These are phyloP conservation scores for Rhexocercosporidium sp. DNA, from an alignment of 2,329 filamentous ascomycete genomes.

Conservation along the genomic window DNA sequence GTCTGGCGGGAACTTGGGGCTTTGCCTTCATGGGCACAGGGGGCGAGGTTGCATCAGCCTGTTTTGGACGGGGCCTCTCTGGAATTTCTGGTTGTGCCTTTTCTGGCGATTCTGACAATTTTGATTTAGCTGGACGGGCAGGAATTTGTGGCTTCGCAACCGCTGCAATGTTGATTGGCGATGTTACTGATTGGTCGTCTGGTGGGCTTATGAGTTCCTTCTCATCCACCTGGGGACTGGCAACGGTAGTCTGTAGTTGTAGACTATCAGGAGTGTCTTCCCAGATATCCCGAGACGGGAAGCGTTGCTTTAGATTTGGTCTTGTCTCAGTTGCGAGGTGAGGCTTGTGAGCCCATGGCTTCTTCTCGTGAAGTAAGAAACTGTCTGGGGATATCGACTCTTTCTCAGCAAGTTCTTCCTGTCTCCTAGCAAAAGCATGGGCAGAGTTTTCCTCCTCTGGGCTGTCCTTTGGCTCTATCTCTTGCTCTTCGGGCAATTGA, in stretches of 20 bases:
- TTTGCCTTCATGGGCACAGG: conserved; percentile 60
- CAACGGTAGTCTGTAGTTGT: conserved; percentile 77
- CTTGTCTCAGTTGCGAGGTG: conserved; percentile 59
- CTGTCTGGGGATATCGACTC: conserved; percentile 54
- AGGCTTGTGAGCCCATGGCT: conserved; percentile 54
- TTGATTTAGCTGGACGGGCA: conserved; percentile 52
- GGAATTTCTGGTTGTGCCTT: conserved; percentile 39
- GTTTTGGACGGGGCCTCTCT: conserved; percentile 33
- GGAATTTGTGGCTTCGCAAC: conserved; percentile 66
- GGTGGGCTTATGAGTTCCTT: conserved; percentile 46
- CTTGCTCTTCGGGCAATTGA: conserved; percentile 60
- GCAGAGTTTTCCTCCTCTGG: conserved; percentile 55
- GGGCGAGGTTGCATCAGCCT: conserved; percentile 27
- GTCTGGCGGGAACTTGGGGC: conserved; percentile 65
- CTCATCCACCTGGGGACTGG: conserved; percentile 56
- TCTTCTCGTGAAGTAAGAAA: conserved; percentile 58
- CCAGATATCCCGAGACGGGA: conserved; percentile 93
- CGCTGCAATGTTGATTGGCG: conserved; percentile 47
- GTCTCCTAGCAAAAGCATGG: conserved; percentile 68
- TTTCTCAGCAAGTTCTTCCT: conserved; percentile 68
- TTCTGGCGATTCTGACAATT: conserved; percentile 37
- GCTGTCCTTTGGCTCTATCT: conserved; percentile 37
- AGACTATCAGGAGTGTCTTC: conserved; percentile 89
- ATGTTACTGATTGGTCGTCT: conserved; percentile 44
- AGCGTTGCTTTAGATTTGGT: conserved; percentile 69